Conservation (phyloP, 306 rosid species). For the Dalbergia oliveri region DNA sequence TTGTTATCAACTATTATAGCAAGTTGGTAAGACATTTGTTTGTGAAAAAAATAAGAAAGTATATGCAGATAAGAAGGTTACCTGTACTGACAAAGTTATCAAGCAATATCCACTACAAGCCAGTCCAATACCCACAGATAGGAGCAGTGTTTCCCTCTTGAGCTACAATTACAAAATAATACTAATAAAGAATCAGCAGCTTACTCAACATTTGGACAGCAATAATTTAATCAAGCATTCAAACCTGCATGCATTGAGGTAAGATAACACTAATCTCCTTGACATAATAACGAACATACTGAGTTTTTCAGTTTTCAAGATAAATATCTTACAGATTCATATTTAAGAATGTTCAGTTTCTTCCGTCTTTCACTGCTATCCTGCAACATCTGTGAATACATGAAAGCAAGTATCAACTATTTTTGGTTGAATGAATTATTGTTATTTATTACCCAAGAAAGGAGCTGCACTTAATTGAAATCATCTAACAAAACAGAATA, state of each 20-base stretch:
- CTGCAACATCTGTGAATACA: conserved; percentile 59
- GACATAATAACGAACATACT: conserved; percentile 48
- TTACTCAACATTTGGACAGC: conserved; percentile 30
- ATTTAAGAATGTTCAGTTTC: conserved; percentile 85
- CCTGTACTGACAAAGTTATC: conserved; percentile 82
- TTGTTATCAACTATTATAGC: conserved; percentile 9
- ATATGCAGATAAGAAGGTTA: conserved; percentile 44
- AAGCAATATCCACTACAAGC: conserved; percentile 87
- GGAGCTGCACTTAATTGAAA: conserved; percentile 22
- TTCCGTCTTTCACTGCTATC: conserved; percentile 79
- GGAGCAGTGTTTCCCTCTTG: conserved; percentile 84
- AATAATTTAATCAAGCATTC: conserved; percentile 30
- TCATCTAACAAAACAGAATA: not conserved
- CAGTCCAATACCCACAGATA: conserved; percentile 84
- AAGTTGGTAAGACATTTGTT: conserved; percentile 10
- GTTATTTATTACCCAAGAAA: conserved; percentile 22
- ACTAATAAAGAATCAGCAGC: conserved; percentile 40
- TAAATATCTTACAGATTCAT: conserved; percentile 87
- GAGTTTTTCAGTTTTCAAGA: conserved; percentile 49
- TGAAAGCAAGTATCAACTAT: conserved; percentile 28
- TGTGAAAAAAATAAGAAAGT: not conserved
- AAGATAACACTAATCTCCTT: conserved; percentile 22
- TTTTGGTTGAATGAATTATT: conserved; percentile 11
- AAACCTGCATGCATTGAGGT: conserved; percentile 20
- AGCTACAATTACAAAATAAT: conserved; percentile 59